Conservation (phyloP, 805 yeast genomes). For the Wickerhamia fluorescens region DNA sequence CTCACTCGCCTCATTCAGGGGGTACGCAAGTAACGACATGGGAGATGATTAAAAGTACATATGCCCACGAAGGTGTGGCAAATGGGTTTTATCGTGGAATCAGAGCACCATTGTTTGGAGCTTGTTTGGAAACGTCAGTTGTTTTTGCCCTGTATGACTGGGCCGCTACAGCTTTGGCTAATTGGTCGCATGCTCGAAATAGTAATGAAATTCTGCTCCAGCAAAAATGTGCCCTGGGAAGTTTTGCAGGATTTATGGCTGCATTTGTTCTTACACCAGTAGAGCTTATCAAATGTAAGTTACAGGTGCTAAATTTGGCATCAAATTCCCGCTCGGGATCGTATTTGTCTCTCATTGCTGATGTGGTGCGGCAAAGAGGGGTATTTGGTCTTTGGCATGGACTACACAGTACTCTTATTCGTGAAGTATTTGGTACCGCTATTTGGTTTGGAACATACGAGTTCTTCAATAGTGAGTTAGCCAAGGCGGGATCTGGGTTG, state of each 20-base stretch:
- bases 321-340: conserved; percentile 17
- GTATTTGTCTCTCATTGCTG: conserved; percentile 23
- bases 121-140: conserved; percentile 82
- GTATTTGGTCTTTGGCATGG: conserved; percentile 81
- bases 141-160: conserved; percentile 60
- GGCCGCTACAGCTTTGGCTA: conserved; percentile 11
- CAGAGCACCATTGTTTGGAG: conserved; percentile 78
- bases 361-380: conserved; percentile 47
- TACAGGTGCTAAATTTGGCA: conserved; percentile 55
- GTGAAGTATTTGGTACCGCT: conserved; percentile 88
- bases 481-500: conserved; percentile 24
- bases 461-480: conserved; percentile 27
- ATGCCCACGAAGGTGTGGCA: conserved; percentile 57
- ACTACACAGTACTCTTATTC: conserved; percentile 66
- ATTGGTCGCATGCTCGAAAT: too few species aligned
- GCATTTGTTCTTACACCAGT: conserved; percentile 84
- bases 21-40: conserved; percentile 56
- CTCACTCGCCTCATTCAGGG: conserved; percentile 32
- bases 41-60: conserved; percentile 59
- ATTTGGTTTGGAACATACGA: conserved; percentile 94
- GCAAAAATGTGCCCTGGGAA: conserved; percentile 62
- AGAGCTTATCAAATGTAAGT: conserved; percentile 81
- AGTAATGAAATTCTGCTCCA: conserved; percentile 20
- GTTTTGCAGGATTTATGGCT: conserved; percentile 73
- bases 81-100: conserved; percentile 76